phyloP scores from a whole-genome alignment of 176 grass and related monocot genomes.

The Tillandsia fasciculata region DNA sequence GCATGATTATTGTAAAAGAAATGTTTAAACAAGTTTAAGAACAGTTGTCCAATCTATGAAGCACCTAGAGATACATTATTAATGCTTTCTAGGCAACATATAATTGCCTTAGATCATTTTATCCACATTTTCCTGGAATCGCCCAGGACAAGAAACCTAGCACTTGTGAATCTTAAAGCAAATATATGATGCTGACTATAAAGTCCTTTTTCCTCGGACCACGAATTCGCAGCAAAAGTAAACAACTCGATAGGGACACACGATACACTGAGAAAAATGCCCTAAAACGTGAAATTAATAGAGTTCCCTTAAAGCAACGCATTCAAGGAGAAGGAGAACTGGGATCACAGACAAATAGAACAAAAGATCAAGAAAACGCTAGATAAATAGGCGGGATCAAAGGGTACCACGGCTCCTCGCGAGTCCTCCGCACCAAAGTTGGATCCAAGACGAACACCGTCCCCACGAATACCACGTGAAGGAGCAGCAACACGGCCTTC shows the following conservation, averaged over 20 bases:
- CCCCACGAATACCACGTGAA: conserved; percentile 73
- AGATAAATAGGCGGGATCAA: background rate
- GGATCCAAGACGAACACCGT: conserved; percentile 59
- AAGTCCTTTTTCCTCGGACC: no score
- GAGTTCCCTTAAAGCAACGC: background rate
- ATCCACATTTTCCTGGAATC: no score
- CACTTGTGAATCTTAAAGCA: background rate
- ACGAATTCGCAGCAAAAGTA: background rate
- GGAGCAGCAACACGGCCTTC: conserved; percentile 53
- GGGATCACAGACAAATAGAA: conserved; percentile 1
- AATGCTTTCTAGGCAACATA: no score
- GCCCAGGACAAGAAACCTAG: background rate
- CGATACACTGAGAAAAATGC: background rate
- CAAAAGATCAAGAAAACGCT: background rate
- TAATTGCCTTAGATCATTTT: no score
- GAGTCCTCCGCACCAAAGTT: conserved; percentile 40
- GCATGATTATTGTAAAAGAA: no score
- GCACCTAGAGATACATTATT: no score
- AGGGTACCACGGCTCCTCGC: conserved; percentile 55
- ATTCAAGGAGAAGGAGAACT: no score
- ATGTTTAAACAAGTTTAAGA: no score
- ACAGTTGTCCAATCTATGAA: no score
- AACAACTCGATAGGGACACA: background rate
- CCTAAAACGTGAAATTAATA: background rate
- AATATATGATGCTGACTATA: background rate